These are phyloP conservation scores for Yamadazyma sp. DNA, from an alignment of 1,139 yeast species.

Conservation along the genomic window DNA sequence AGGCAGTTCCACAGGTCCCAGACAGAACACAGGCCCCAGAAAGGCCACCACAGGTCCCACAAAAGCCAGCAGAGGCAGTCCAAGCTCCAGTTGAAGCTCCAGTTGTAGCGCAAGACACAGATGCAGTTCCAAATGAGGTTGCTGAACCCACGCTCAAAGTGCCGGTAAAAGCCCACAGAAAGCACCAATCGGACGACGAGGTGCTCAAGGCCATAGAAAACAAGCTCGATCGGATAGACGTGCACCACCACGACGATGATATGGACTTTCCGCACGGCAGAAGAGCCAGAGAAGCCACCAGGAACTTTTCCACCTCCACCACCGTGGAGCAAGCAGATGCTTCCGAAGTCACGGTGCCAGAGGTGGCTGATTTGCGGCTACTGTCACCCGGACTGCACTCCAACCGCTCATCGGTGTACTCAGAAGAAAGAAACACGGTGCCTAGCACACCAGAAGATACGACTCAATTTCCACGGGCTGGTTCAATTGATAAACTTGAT, in stretches of 20 bases:
- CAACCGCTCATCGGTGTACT: constrained; percentile 21
- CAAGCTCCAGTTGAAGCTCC: too few relatives aligned
- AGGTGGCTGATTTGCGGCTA: not conserved
- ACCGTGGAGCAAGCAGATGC: constrained; percentile 4
- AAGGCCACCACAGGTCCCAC: too few relatives aligned
- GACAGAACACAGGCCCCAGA: too few relatives aligned
- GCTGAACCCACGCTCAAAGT: too few relatives aligned
- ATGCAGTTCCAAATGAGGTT: too few relatives aligned
- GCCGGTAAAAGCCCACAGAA: not conserved
- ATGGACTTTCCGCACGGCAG: constrained; percentile 1
- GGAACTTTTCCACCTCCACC: constrained; percentile 6
- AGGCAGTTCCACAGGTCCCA: too few relatives aligned
- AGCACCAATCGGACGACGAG: constrained; percentile 5
- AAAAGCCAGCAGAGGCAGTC: not conserved
- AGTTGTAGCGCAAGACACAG: too few relatives aligned
- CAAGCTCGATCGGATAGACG: constrained; percentile 1
- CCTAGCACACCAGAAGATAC: not conserved
- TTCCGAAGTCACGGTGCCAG: too few relatives aligned
- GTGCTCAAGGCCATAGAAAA: constrained; percentile 4
- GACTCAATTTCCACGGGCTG: not conserved
- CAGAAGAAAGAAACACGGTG: constrained; percentile 13
- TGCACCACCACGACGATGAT: not conserved
- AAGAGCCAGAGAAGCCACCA: constrained; percentile 1
- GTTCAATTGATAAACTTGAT: not conserved
- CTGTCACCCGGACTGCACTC: constrained; percentile 7